phyloP scores from a whole-genome alignment of 2,329 filamentous ascomycete genomes.

The Aspergillus sojae region DNA sequence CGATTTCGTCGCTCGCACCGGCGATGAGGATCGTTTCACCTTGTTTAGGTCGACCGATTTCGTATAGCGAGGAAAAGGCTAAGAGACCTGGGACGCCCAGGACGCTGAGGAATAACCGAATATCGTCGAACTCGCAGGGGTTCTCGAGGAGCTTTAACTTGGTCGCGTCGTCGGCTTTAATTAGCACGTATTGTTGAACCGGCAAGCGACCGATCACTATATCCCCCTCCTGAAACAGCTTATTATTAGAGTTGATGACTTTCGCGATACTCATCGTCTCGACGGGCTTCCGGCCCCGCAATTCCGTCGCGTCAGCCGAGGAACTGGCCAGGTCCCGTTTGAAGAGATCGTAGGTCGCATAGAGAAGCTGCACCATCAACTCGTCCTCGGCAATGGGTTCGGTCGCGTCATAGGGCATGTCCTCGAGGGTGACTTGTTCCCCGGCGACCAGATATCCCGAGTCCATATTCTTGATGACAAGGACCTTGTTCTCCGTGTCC shows the following conservation, averaged over 20 bases:
- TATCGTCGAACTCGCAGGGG: slow-evolving; percentile 55
- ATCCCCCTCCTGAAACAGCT: slow-evolving; percentile 69
- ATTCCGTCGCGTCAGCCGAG: slow-evolving; percentile 67
- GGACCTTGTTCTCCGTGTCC: slow-evolving; percentile 63
- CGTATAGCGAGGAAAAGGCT: slow-evolving; percentile 73
- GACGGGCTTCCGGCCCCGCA: slow-evolving; percentile 62
- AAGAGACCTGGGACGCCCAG: slow-evolving; percentile 79
- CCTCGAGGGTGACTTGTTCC: slow-evolving; percentile 69
- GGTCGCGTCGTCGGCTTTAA: slow-evolving; percentile 53
- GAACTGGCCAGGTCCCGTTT: slow-evolving; percentile 77
- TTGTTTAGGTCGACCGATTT: slow-evolving; percentile 73
- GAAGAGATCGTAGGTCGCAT: slow-evolving; percentile 82
- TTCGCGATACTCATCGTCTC: slow-evolving; percentile 65
- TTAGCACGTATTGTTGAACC: slow-evolving; percentile 66
- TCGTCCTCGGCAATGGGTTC: slow-evolving; percentile 63
- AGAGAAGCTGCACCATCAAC: slow-evolving; percentile 69
- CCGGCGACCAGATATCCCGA: slow-evolving; percentile 68
- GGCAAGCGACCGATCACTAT: slow-evolving; percentile 60
- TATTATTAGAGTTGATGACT: slow-evolving; percentile 69
- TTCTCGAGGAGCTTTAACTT: slow-evolving; percentile 64
- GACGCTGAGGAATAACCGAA: slow-evolving; percentile 68
- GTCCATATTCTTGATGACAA: slow-evolving; percentile 74
- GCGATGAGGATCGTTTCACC: slow-evolving; percentile 82
- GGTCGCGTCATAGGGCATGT: slow-evolving; percentile 65
- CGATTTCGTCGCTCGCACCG: slow-evolving; percentile 78